phyloP scores from a whole-genome alignment of 352 stramenopile species.

The Phytopythium aichiense region DNA sequence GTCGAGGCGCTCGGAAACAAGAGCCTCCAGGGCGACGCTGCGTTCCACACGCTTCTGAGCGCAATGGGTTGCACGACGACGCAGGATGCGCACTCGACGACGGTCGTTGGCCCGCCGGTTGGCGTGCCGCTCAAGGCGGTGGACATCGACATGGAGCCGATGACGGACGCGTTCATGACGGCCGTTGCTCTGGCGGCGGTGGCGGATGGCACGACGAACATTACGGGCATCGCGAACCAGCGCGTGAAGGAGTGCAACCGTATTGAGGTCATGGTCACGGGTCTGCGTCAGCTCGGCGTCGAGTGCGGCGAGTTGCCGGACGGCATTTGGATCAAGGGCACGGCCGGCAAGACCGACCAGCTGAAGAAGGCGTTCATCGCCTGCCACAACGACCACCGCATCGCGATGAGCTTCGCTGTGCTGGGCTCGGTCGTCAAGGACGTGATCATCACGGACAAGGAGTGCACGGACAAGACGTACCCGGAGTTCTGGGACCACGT shows the following conservation, averaged over 20 bases:
- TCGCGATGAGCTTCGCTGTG: conserved; percentile 98
- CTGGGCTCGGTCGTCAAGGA: conserved; percentile 88
- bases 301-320: conserved; percentile 68
- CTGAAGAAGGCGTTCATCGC: conserved; percentile 62
- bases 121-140: conserved; percentile 77
- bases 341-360: conserved; percentile 37
- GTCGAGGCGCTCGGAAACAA: conserved; percentile 93
- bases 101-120: conserved; percentile 65
- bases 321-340: conserved; percentile 77
- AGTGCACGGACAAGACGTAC: conserved; percentile 98
- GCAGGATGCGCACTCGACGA: conserved; percentile 62
- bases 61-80: conserved; percentile 75
- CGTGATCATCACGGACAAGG: conserved; percentile 96
- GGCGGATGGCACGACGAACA: conserved; percentile 93
- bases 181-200: conserved; percentile 94
- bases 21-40: conserved; percentile 94
- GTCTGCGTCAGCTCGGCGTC: conserved; percentile 94
- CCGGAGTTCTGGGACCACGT: conserved; percentile 94
- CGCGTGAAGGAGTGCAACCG: conserved; percentile 98
- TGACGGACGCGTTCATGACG: conserved; percentile 98
- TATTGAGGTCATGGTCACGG: conserved; percentile 97
- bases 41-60: conserved; percentile 88
- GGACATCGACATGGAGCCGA: conserved; percentile 96
- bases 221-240: conserved; percentile 98
- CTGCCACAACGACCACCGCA: conserved; percentile 97